Evolutionary conservation across 495 filamentous ascomycete genomes (phyloP).

Genomic region (Daldinia caldariorum): DNA sequence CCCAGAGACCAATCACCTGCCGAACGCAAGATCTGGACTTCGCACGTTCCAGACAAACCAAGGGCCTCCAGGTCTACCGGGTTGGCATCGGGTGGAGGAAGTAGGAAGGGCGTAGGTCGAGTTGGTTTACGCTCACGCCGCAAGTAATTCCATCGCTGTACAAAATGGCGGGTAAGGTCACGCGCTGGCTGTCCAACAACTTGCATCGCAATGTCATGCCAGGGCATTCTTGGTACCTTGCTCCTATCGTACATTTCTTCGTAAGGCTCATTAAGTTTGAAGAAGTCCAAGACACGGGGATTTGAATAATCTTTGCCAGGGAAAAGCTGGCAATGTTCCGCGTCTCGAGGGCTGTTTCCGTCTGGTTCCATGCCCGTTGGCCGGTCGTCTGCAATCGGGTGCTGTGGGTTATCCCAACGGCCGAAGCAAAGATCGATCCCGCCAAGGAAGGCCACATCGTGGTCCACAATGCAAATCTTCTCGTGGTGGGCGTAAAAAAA

Average conservation of each 20-base stretch:
- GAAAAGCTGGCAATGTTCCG: slow-evolving; percentile 95
- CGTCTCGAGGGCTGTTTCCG: slow-evolving; percentile 78
- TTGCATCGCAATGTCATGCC: slow-evolving; percentile 99
- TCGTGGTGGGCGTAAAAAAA: slow-evolving; percentile 99
- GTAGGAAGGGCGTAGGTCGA: slow-evolving; percentile 88
- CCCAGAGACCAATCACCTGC: slow-evolving; percentile 92
- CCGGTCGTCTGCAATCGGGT: slow-evolving; percentile 90
- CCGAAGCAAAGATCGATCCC: slow-evolving; percentile 98
- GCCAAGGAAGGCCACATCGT: slow-evolving; percentile 94
- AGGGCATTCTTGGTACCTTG: slow-evolving; percentile 92
- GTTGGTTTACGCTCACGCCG: slow-evolving; percentile 93
- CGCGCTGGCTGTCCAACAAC: slow-evolving; percentile 95
- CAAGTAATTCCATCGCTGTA: slow-evolving; percentile 99
- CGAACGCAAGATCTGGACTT: slow-evolving; percentile 94
- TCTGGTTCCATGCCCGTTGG: slow-evolving; percentile 90
- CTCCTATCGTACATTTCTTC: slow-evolving; percentile 98
- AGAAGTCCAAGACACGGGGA: slow-evolving; percentile 94
- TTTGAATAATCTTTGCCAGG: slow-evolving; percentile 99
- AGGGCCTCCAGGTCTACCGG: slow-evolving; percentile 84
- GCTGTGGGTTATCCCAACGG: slow-evolving; percentile 95
- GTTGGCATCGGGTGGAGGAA: slow-evolving; percentile 93
- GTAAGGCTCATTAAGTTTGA: slow-evolving; percentile 90
- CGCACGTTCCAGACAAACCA: slow-evolving; percentile 90
- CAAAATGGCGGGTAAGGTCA: slow-evolving; percentile 95
- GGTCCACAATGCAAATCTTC: slow-evolving; percentile 94